These are phyloP conservation scores for Teratosphaeriaceae sp. DNA, from an alignment of 2,329 filamentous ascomycete genomes.

Conservation along the genomic window DNA sequence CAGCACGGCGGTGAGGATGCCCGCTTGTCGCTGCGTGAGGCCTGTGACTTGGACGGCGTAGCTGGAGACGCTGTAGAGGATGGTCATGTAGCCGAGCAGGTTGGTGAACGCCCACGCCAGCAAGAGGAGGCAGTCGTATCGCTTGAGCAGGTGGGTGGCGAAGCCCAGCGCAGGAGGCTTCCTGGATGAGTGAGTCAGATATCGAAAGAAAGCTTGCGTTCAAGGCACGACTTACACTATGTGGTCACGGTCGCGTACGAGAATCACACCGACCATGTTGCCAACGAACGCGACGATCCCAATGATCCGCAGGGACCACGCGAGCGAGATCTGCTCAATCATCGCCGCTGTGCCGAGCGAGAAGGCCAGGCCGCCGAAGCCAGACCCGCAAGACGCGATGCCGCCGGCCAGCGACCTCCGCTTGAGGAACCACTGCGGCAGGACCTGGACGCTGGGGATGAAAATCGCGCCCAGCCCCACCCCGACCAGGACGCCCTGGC, in stretches of 20 bases:
- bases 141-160: conserved; percentile 29
- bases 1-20: conserved; percentile 36
- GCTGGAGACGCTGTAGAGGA: conserved; percentile 35
- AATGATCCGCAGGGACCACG: conserved; percentile 38
- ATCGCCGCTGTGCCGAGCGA: conserved; percentile 29
- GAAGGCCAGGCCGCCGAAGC: conserved; percentile 34
- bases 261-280: conserved; percentile 20
- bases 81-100: conserved; percentile 42
- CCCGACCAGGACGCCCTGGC: conserved; percentile 35
- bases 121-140: conserved; percentile 32
- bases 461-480: conserved; percentile 35
- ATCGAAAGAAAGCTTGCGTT: too few species aligned
- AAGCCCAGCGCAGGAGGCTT: conserved; percentile 29
- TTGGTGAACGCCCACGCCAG: conserved; percentile 39
- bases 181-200: too few species aligned
- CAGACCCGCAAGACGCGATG: conserved; percentile 33
- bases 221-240: too few species aligned
- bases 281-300: conserved; percentile 25
- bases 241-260: conserved; percentile 29
- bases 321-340: conserved; percentile 26
- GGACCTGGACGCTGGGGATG: conserved; percentile 29
- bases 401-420: conserved; percentile 35
- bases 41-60: conserved; percentile 38
- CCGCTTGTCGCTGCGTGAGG: conserved; percentile 33
- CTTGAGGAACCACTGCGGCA: conserved; percentile 36